These are phyloP conservation scores for Neurospora crassa DNA, from an alignment of 2,329 filamentous ascomycete species.

Conservation along the genomic window DNA sequence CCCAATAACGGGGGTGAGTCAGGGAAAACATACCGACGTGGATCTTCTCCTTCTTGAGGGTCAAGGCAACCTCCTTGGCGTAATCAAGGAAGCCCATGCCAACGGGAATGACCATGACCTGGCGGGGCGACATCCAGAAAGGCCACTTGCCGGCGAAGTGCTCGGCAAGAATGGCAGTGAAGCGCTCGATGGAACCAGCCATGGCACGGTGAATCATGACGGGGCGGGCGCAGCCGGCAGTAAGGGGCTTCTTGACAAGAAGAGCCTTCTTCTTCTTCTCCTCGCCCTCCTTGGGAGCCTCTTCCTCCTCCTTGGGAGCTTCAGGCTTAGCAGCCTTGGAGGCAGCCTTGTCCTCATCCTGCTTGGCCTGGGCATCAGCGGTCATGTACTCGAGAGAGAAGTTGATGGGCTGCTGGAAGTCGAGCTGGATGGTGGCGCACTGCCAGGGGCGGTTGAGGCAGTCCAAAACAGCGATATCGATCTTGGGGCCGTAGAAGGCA, in stretches of 20 bases:
- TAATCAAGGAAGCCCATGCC: conserved; percentile 64
- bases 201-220: conserved; percentile 86
- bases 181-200: conserved; percentile 55
- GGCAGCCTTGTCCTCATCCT: conserved; percentile 16
- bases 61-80: conserved; percentile 60
- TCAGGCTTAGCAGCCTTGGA: conserved; percentile 14
- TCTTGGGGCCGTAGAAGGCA: conserved; percentile 97
- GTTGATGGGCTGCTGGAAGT: conserved; percentile 77
- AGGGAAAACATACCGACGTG: conserved; percentile 39
- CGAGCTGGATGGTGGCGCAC: conserved; percentile 89
- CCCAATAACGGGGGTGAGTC: neutral
- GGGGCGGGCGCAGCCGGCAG: conserved; percentile 64
- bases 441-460: conserved; percentile 43
- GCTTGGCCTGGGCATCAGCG: conserved; percentile 42
- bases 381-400: conserved; percentile 85
- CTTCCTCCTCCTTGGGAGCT: conserved; percentile 10
- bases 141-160: conserved; percentile 85
- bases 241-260: conserved; percentile 40
- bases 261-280: conserved; percentile 32
- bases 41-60: conserved; percentile 59
- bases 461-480: conserved; percentile 74
- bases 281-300: conserved; percentile 22
- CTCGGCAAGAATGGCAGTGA: conserved; percentile 69
- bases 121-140: conserved; percentile 79
- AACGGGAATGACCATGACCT: conserved; percentile 70